Conservation (phyloP, 805 yeast genomes). For the Ogataea pignaliae region DNA sequence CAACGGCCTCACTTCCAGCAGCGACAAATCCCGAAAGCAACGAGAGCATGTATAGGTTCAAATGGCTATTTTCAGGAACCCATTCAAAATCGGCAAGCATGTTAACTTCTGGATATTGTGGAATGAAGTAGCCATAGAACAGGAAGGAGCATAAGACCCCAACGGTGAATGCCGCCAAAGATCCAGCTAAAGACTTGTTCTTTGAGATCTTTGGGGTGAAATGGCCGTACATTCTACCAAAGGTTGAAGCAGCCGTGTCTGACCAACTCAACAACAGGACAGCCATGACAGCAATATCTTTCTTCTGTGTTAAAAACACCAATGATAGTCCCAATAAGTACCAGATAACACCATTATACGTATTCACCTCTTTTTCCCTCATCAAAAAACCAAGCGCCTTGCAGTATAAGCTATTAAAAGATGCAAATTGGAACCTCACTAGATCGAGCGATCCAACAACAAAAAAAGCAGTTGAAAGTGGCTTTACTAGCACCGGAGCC, state of each 20-base stretch:
- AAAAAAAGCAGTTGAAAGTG: constrained; percentile 51
- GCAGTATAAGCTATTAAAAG: constrained; percentile 66
- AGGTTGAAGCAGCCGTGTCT: constrained; percentile 93
- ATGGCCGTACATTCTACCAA: constrained; percentile 84
- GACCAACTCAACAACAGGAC: constrained; percentile 90
- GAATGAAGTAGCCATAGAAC: constrained; percentile 71
- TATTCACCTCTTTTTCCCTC: constrained; percentile 73
- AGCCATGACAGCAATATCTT: constrained; percentile 76
- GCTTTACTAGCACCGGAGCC: constrained; percentile 52
- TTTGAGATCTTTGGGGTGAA: constrained; percentile 72
- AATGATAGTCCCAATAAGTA: constrained; percentile 74
- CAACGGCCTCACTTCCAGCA: constrained; percentile 81
- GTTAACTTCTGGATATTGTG: constrained; percentile 52
- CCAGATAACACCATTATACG: constrained; percentile 84
- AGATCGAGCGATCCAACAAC: constrained; percentile 60
- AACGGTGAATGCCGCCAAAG: constrained; percentile 73
- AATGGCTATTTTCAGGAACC: constrained; percentile 53
- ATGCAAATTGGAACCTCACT: constrained; percentile 55
- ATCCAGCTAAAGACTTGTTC: constrained; percentile 86
- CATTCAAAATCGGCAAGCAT: constrained; percentile 53
- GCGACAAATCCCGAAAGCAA: constrained; percentile 75
- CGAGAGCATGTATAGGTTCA: constrained; percentile 52
- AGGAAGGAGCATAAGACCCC: constrained; percentile 66
- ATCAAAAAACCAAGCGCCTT: constrained; percentile 71
- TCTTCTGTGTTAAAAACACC: constrained; percentile 66